Base-by-base conservation (phyloP, 2,329 filamentous ascomycete species). In the Ascochyta rabiei region DNA sequence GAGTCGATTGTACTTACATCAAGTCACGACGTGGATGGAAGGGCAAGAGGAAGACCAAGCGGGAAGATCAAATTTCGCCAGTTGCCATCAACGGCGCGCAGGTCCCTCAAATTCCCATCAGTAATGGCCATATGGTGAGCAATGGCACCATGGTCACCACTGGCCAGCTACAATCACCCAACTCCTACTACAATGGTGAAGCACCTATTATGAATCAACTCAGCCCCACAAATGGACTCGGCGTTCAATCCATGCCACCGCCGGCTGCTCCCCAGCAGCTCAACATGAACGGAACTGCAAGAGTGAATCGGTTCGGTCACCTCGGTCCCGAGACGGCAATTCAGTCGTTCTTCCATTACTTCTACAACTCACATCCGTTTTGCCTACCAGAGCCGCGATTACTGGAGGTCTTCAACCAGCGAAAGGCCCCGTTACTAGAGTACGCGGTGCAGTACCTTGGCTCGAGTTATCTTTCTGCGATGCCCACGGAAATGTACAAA, bases 401-500 rank as follows among this genome's bases (percentile, higher is more conserved):
- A 60, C 65, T 62, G 60, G 70, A 60, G 62, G 72, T 63, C 60
- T 78, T 59, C 76, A 81, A 70, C 76, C 80, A 56, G 50, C 67
- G 58, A 37, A 63, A 63, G 38, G 63, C 71, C 5, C 68, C 70
- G 2, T 80, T 81, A 48, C 73, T 86, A 10, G 79, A 81, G 59
- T 74, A 81, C 55, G 81, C 83, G n/a, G 77, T 86, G 44, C 81
- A 81, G 48, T 84, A 83, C 61, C 77, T 85, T 35, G 84, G 82
- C 23, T 78, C 81, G 3, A 82, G 84, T 59, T 86, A 82, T 63
- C 73, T 82, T 3, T 73, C 78, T 2, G 71, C 77, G 2, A 70
- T 76, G 9, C 76, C 78, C 2, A 79, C 76, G 24, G 77, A 80
- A 21, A 68, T 74, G 28, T 80, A 81, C 59, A 77, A 78, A 38